phyloP scores from a whole-genome alignment of 176 grass and related monocot genomes.

The Bonia amplexicaulis region DNA sequence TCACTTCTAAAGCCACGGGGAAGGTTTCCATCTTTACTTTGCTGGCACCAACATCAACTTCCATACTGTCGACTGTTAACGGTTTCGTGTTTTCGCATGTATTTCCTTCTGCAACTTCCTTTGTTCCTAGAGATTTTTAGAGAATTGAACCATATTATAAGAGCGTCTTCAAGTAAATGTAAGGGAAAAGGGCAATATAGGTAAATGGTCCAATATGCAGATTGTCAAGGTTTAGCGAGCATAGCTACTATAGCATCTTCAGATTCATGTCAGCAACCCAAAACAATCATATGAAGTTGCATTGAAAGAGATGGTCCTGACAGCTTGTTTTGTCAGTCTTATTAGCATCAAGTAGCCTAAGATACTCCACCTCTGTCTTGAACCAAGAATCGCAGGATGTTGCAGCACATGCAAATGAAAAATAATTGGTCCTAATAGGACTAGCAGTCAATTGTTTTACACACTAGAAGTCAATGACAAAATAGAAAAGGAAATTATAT shows the following conservation, averaged over 20 bases:
- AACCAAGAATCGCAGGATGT: constrained; percentile 6
- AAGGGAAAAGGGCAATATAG: neutral
- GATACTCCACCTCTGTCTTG: neutral
- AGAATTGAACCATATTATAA: constrained; percentile 26
- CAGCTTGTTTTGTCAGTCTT: neutral
- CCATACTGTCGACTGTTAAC: constrained; percentile 33
- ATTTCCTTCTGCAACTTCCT: constrained; percentile 38
- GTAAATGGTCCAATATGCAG: neutral
- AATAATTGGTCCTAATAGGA: neutral
- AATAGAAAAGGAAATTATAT: neutral
- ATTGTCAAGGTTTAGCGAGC: neutral
- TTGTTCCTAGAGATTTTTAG: constrained; percentile 36
- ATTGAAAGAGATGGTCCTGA: neutral
- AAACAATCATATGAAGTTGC: neutral
- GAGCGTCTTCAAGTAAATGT: neutral
- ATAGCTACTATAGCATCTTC: neutral
- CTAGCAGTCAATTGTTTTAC: neutral
- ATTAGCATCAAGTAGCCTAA: neutral
- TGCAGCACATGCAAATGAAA: neutral
- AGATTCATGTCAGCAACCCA: neutral
- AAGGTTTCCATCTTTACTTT: constrained; percentile 33
- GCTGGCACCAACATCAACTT: constrained; percentile 34
- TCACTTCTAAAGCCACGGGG: constrained; percentile 14
- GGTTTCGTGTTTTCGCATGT: constrained; percentile 13
- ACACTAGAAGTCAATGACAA: constrained; percentile 8